phyloP scores from a whole-genome alignment of 257 asterid genomes.

The Solanum corneliomulleri region DNA sequence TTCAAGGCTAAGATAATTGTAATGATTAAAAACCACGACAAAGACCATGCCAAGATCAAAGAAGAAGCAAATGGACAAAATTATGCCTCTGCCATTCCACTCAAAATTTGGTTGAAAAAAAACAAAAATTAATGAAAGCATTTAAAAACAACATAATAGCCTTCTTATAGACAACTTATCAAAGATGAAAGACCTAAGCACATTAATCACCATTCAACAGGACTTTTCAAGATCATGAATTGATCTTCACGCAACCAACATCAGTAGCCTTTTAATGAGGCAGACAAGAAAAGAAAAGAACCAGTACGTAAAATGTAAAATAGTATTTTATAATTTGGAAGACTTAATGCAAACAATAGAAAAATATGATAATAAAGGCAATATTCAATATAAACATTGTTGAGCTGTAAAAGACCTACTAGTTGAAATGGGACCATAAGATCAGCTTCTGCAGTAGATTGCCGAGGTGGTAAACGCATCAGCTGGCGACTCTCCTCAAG shows the following conservation, averaged over 20 bases:
- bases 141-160: neutral
- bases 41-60: neutral
- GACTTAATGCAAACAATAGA: neutral
- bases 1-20: neutral
- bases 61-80: neutral
- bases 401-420: constrained; percentile 24
- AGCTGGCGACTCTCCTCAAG: constrained; percentile 96
- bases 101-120: neutral
- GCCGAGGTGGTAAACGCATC: constrained; percentile 98
- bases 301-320: neutral
- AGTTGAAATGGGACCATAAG: constrained; percentile 97
- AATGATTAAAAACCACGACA: neutral
- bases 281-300: neutral
- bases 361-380: neutral
- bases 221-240: neutral
- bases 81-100: neutral
- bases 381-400: neutral
- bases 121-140: neutral
- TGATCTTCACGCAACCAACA: neutral
- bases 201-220: neutral
- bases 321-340: neutral
- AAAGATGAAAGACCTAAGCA: neutral
- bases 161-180: neutral
- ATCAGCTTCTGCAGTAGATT: constrained; percentile 97
- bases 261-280: neutral